Evolutionary conservation across 73 alveolate species (phyloP).

Genomic region (Tetrahymena elliotti): DNA sequence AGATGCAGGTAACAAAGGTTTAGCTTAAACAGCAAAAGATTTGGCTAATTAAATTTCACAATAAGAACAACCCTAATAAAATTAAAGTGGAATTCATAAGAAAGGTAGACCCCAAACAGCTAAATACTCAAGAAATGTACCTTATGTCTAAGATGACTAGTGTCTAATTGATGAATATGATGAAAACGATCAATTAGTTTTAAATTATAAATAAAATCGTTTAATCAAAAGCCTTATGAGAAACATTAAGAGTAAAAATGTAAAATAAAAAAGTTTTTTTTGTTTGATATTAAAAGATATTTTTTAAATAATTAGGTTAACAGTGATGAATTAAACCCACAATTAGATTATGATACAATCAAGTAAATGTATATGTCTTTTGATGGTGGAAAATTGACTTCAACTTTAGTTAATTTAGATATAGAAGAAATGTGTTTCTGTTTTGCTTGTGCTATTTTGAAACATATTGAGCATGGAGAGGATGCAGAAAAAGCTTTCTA

Average conservation of each 20-base stretch:
- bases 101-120: background rate
- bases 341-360: background rate
- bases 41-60: background rate
- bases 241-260: background rate
- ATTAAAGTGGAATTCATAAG: background rate
- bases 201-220: background rate
- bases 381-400: slow-evolving; percentile 45
- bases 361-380: slow-evolving; percentile 38
- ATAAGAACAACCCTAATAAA: background rate
- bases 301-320: background rate
- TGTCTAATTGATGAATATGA: background rate
- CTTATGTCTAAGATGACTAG: background rate
- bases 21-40: background rate
- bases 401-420: slow-evolving; percentile 47
- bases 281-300: background rate
- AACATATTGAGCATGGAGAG: slow-evolving; percentile 35
- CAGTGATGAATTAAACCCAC: background rate
- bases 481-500: background rate
- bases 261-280: background rate
- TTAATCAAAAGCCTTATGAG: background rate
- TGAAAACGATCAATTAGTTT: background rate
- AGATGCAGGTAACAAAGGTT: background rate
- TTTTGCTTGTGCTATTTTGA: slow-evolving; percentile 42
- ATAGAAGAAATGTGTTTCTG: slow-evolving; percentile 58
- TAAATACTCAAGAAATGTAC: background rate